phyloP scores from a whole-genome alignment of 441 rosid species.

The Brassica hybrid region DNA sequence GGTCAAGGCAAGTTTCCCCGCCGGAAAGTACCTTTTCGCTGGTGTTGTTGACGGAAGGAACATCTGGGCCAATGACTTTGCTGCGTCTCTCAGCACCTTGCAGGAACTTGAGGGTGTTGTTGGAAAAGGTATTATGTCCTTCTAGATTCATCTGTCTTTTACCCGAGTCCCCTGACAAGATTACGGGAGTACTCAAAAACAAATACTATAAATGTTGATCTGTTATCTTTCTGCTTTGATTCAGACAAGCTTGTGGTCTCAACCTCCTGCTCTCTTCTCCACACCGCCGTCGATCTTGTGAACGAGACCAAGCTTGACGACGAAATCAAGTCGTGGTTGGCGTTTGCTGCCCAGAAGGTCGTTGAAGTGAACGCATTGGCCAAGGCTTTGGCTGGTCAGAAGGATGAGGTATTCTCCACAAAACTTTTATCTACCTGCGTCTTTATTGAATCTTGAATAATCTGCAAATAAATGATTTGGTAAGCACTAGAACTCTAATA shows the following conservation, averaged over 20 bases:
- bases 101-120: slow-evolving; percentile 71
- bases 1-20: slow-evolving; percentile 85
- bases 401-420: slow-evolving; percentile 70
- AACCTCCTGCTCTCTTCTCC: slow-evolving; percentile 95
- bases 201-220: neutral
- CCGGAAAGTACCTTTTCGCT: slow-evolving; percentile 88
- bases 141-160: slow-evolving; percentile 21
- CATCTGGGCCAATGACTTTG: slow-evolving; percentile 97
- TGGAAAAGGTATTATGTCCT: slow-evolving; percentile 71
- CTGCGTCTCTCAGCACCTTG: slow-evolving; percentile 72
- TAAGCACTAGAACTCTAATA: slow-evolving; percentile 5
- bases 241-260: slow-evolving; percentile 95
- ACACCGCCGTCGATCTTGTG: slow-evolving; percentile 93
- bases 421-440: neutral
- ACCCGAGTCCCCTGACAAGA: neutral
- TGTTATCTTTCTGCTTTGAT: slow-evolving; percentile 21
- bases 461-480: slow-evolving; percentile 4
- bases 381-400: slow-evolving; percentile 85
- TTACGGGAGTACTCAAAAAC: neutral
- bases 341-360: slow-evolving; percentile 98
- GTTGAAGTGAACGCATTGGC: slow-evolving; percentile 92
- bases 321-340: slow-evolving; percentile 96
- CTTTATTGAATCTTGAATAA: neutral
- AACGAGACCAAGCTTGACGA: slow-evolving; percentile 87
- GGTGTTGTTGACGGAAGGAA: slow-evolving; percentile 99